Percentiles rank a stretch among this genome's conserved stretches.
Conservation (phyloP, 176 grass and related monocot genomes). For the Pontederia paniculata region DNA sequence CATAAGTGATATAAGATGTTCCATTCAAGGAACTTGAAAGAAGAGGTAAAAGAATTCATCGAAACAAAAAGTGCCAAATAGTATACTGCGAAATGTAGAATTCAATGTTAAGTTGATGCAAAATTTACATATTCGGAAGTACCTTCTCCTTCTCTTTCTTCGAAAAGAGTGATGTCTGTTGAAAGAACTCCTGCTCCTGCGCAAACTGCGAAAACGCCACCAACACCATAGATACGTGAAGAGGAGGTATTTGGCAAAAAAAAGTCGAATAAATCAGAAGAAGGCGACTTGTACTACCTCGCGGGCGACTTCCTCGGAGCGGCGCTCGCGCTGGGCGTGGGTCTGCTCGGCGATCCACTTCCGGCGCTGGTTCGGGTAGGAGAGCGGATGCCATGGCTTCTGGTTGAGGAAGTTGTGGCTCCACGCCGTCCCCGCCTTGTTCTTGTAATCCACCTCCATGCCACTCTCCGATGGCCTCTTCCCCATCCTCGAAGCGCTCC, state of each 20-base stretch:
- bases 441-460: slow-evolving; percentile 87
- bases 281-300: slow-evolving; percentile 1
- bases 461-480: slow-evolving; percentile 19
- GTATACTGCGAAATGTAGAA: too few relatives aligned
- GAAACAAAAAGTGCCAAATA: too few relatives aligned
- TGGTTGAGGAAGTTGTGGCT: slow-evolving; percentile 94
- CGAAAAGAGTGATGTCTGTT: slow-evolving; percentile 76
- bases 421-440: slow-evolving; percentile 88
- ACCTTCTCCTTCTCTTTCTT: slow-evolving; percentile 99
- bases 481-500: slow-evolving; percentile 22
- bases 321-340: slow-evolving; percentile 39
- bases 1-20: too few relatives aligned
- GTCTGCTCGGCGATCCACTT: slow-evolving; percentile 99
- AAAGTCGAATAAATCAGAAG: too few relatives aligned
- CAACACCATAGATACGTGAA: background rate
- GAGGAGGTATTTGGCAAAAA: background rate
- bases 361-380: slow-evolving; percentile 94
- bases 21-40: too few relatives aligned
- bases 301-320: slow-evolving; percentile 60
- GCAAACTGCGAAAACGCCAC: slow-evolving; percentile 39
- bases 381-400: slow-evolving; percentile 94
- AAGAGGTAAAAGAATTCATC: too few relatives aligned
- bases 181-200: slow-evolving; percentile 99
- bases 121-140: background rate
- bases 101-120: too few relatives aligned